phyloP scores from a whole-genome alignment of 1,284 basidiomycete species.

The Fomitopsis betulina region DNA sequence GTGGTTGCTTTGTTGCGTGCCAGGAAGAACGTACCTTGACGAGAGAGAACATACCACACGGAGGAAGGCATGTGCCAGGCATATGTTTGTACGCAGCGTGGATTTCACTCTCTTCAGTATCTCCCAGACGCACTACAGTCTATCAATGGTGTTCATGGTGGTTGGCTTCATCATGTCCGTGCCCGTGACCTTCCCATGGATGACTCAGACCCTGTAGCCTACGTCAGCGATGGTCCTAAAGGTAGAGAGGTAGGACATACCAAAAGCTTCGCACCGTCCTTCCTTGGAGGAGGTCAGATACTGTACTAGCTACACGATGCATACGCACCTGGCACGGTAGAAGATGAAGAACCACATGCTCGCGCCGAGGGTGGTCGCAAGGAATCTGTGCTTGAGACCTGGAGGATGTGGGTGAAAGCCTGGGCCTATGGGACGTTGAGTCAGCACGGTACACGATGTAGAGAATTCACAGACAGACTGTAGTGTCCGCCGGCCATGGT shows the following conservation, averaged over 20 bases:
- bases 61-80: no score
- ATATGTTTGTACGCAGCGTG: no score
- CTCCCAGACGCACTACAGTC: not conserved
- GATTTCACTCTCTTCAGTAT: no score
- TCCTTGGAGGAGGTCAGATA: slow-evolving; percentile 33
- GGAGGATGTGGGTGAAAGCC: slow-evolving; percentile 87
- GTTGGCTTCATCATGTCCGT: slow-evolving; percentile 44
- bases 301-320: not conserved
- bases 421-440: slow-evolving; percentile 24
- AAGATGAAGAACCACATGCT: slow-evolving; percentile 99
- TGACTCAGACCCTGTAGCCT: slow-evolving; percentile 45
- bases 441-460: slow-evolving; percentile 11
- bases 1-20: no score
- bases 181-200: slow-evolving; percentile 53
- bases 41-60: no score
- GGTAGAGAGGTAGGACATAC: slow-evolving; percentile 32
- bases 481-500: slow-evolving; percentile 32
- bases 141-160: slow-evolving; percentile 38
- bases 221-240: slow-evolving; percentile 10
- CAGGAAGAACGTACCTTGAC: no score
- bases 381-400: slow-evolving; percentile 69
- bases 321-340: slow-evolving; percentile 82
- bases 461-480: slow-evolving; percentile 16
- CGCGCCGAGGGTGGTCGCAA: slow-evolving; percentile 83
- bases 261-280: slow-evolving; percentile 72